Evolutionary conservation across 305 asterid species (phyloP).

Genomic region (Rubia occidens): DNA sequence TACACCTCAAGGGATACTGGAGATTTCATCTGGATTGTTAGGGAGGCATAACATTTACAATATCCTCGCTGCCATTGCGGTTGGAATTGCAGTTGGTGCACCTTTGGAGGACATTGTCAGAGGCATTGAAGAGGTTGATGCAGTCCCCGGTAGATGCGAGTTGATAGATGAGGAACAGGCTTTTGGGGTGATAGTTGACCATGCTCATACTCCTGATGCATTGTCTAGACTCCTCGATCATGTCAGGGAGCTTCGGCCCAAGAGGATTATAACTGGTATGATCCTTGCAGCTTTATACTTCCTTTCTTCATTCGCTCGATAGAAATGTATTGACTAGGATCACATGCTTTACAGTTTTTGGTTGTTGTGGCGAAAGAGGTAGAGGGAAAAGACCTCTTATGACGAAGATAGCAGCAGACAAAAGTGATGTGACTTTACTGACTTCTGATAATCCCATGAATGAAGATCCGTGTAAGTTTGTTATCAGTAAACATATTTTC

Average conservation of each 20-base stretch:
- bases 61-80: conserved; percentile 85
- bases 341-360: conserved; percentile 45
- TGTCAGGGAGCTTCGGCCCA: conserved; percentile 72
- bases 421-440: conserved; percentile 81
- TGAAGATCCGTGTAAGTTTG: conserved; percentile 85
- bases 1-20: conserved; percentile 85
- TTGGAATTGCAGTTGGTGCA: conserved; percentile 92
- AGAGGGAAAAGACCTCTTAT: conserved; percentile 94
- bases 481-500: background rate
- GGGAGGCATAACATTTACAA: conserved; percentile 88
- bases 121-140: conserved; percentile 97
- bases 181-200: conserved; percentile 80
- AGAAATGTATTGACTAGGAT: background rate
- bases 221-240: conserved; percentile 77
- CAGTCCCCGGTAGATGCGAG: conserved; percentile 92
- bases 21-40: conserved; percentile 86
- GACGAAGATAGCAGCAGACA: conserved; percentile 90
- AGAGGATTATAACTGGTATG: conserved; percentile 79
- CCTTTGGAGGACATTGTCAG: conserved; percentile 93
- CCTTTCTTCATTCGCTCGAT: background rate
- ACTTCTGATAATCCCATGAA: conserved; percentile 83
- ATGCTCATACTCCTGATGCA: conserved; percentile 75
- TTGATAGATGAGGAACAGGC: conserved; percentile 96
- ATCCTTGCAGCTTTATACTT: background rate
- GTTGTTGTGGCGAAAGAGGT: conserved; percentile 74